phyloP scores from a whole-genome alignment of 495 filamentous ascomycete species.

The Annulohypoxylon maeteangense region DNA sequence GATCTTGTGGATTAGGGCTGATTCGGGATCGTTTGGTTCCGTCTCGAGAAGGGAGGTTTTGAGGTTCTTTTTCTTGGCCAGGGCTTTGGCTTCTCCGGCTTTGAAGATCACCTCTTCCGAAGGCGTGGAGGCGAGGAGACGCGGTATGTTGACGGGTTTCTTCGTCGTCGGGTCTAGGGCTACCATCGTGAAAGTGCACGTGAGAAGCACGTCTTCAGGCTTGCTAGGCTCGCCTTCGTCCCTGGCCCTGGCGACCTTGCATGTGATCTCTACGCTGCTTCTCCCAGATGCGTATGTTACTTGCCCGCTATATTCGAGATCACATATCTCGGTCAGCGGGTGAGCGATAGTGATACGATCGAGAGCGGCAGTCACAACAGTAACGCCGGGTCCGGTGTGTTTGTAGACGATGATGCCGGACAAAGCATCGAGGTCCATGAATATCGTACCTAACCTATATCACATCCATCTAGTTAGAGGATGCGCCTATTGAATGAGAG shows the following conservation, averaged over 20 bases:
- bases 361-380: constrained; percentile 83
- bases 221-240: constrained; percentile 65
- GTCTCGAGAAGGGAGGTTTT: constrained; percentile 74
- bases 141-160: constrained; percentile 64
- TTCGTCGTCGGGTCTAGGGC: constrained; percentile 80
- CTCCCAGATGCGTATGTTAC: constrained; percentile 84
- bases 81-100: constrained; percentile 77
- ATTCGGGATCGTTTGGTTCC: constrained; percentile 80
- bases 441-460: constrained; percentile 34
- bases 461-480: constrained; percentile 16
- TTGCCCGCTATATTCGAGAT: constrained; percentile 80
- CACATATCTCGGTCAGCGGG: constrained; percentile 80
- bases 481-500: not conserved
- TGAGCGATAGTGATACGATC: constrained; percentile 82
- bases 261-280: constrained; percentile 82
- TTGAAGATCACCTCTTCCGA: constrained; percentile 76
- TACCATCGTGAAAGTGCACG: constrained; percentile 85
- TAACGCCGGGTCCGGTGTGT: constrained; percentile 80
- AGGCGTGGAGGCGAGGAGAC: constrained; percentile 71
- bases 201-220: constrained; percentile 77
- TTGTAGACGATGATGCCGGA: constrained; percentile 84
- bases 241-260: constrained; percentile 75
- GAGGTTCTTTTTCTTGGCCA: constrained; percentile 74
- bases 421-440: constrained; percentile 72
- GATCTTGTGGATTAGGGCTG: constrained; percentile 80